These are phyloP conservation scores for Podaxis rugospora DNA, from an alignment of 768 basidiomycete genomes.

Conservation along the genomic window DNA sequence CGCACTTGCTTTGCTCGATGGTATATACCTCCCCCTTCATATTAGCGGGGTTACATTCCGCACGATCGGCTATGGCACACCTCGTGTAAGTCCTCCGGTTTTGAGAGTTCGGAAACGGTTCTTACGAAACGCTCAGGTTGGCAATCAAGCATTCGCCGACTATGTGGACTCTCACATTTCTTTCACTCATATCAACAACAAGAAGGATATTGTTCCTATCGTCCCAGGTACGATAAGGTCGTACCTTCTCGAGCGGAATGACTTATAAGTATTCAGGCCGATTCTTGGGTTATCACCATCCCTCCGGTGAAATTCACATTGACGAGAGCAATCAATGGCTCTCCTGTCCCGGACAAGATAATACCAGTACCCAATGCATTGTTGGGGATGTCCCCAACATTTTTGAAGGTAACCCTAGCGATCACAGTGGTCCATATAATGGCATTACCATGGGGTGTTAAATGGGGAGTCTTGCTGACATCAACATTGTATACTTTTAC, in stretches of 20 bases:
- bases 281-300: slow-evolving; percentile 36
- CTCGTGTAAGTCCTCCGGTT: slow-evolving; percentile 28
- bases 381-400: slow-evolving; percentile 18
- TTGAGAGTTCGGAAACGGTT: neutral
- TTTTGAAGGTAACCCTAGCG: neutral
- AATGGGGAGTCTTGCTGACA: neutral
- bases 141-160: slow-evolving; percentile 28
- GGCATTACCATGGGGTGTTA: slow-evolving; percentile 11
- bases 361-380: slow-evolving; percentile 19
- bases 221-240: slow-evolving; percentile 20
- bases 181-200: slow-evolving; percentile 22
- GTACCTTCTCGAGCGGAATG: neutral
- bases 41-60: slow-evolving; percentile 35
- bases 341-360: slow-evolving; percentile 24
- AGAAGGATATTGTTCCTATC: slow-evolving; percentile 25
- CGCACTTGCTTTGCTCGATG: slow-evolving; percentile 51
- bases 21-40: slow-evolving; percentile 49
- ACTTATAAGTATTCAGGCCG: slow-evolving; percentile 41
- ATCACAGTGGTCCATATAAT: slow-evolving; percentile 12
- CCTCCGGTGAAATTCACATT: slow-evolving; percentile 39
- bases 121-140: slow-evolving; percentile 22
- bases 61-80: slow-evolving; percentile 38
- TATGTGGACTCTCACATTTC: slow-evolving; percentile 21
- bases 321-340: slow-evolving; percentile 23
- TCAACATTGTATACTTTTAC: neutral